phyloP scores from a whole-genome alignment of 1,139 yeast genomes.

The Debaryomyces sp. region DNA sequence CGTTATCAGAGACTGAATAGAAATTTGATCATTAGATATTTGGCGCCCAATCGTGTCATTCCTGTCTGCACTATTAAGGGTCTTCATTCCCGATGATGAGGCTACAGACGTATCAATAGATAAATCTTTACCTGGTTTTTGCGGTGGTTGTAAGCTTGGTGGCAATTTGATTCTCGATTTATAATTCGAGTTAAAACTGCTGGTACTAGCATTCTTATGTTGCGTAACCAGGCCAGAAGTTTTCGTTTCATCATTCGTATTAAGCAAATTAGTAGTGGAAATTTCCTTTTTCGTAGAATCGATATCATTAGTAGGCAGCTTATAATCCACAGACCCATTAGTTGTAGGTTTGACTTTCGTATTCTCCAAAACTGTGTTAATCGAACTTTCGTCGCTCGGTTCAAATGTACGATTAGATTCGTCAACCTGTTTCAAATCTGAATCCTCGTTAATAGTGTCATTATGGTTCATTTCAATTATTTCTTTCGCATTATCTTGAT shows the following conservation, averaged over 20 bases:
- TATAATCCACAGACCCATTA: background rate
- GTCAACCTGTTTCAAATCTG: background rate
- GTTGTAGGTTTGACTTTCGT: background rate
- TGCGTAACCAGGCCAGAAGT: background rate
- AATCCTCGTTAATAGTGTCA: background rate
- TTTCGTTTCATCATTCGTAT: background rate
- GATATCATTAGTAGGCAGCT: background rate
- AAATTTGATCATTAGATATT: slow-evolving; percentile 6
- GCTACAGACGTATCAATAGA: slow-evolving; percentile 1
- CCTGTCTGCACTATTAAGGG: background rate
- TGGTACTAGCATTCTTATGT: slow-evolving; percentile 24
- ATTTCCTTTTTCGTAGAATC: background rate
- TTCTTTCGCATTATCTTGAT: background rate
- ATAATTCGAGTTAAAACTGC: slow-evolving; percentile 31
- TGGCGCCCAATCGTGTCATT: background rate
- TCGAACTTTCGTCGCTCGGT: background rate
- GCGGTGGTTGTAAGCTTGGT: slow-evolving; percentile 20
- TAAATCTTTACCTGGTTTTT: slow-evolving; percentile 4
- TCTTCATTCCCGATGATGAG: background rate
- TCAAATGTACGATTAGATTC: background rate
- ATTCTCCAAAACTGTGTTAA: background rate
- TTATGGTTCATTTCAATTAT: background rate
- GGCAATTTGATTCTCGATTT: slow-evolving; percentile 40
- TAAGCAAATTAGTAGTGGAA: background rate
- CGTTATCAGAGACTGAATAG: slow-evolving; percentile 2